Base-by-base conservation (phyloP, 345 rosid genomes). In the Brassica cretica region DNA sequence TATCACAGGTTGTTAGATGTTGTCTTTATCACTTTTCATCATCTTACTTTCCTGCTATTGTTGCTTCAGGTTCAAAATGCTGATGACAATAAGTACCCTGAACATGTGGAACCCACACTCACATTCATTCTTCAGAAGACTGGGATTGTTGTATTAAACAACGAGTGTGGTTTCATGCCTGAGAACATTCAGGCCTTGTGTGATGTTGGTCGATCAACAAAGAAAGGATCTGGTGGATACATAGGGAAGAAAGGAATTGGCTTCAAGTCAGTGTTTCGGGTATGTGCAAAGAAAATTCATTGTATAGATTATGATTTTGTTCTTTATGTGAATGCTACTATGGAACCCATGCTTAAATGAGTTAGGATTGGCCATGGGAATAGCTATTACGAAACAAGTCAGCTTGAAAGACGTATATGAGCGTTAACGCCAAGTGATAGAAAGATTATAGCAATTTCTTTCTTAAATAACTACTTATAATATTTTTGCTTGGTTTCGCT, bases 211-310 rank as follows among this genome's bases (percentile, higher is more conserved):
- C 90, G 81, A 80, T 94, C 98, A 18, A 94, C 98, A 5, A 92
- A 94, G 84, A 90, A 89, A 76, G 94, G 92, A 80, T 86, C 88
- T 82, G 85, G 85, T 60, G 98, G 98, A 61, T 94, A 92, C 83
- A 90, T 94, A 49, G 97, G 97, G 77, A 87, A 90, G 85, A 94
- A 94, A 83, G 98, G 98, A 83, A 94, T 94, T 81, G 98, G 98
- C 79, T 94, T 94, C 84, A 94, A 94, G 87, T 94, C 98, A 72
- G 98, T 94, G 59, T 94, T 92, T 83, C 97, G 97, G 95, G 98
- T 94, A 87, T 76, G 86, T 68, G 68, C 37, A 35, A 64, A 35
- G 60, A 59, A 14, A 35, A 66, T 59, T 46, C 68, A 66, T 73
- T 44, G 25, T 49, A n/a, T 21, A 29, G 30, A 66, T 51, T 66